Conservation (phyloP, 805 yeast species). For the Kockiozyma suomiensis region DNA sequence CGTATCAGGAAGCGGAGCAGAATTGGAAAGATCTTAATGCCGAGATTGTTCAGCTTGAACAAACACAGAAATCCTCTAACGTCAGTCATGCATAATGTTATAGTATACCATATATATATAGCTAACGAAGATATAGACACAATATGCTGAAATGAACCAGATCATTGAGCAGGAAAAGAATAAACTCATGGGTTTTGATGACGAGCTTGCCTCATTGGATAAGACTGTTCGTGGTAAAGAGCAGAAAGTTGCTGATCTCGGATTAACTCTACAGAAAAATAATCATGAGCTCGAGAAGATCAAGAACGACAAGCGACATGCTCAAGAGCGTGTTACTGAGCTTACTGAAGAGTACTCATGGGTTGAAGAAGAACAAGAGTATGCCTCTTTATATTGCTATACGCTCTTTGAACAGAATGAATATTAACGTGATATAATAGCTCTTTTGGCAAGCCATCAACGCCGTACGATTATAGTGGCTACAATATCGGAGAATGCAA, state of each 20-base stretch:
- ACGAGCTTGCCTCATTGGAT: constrained; percentile 63
- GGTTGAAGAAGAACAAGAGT: constrained; percentile 65
- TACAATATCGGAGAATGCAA: constrained; percentile 62
- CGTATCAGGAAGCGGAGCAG: constrained; percentile 26
- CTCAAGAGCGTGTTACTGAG: constrained; percentile 46
- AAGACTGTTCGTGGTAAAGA: constrained; percentile 35
- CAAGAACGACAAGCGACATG: constrained; percentile 31
- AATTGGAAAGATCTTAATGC: constrained; percentile 23
- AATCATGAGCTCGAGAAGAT: constrained; percentile 40
- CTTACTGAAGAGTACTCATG: constrained; percentile 64
- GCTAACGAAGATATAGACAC: background rate
- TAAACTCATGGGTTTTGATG: constrained; percentile 67
- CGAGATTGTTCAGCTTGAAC: constrained; percentile 36
- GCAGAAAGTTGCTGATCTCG: constrained; percentile 37
- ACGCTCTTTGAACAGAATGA: background rate
- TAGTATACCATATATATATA: too few relatives aligned
- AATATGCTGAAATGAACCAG: constrained; percentile 15
- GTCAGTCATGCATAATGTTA: too few relatives aligned
- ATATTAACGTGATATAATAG: constrained; percentile 3
- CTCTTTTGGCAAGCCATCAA: constrained; percentile 41
- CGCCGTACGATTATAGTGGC: constrained; percentile 41
- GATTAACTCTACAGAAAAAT: constrained; percentile 37
- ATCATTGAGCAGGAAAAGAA: constrained; percentile 47
- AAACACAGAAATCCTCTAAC: constrained; percentile 19
- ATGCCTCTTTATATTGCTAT: background rate